Evolutionary conservation across 164 flowering plant genomes (phyloP).

Genomic region (Taxillus chinensis): DNA sequence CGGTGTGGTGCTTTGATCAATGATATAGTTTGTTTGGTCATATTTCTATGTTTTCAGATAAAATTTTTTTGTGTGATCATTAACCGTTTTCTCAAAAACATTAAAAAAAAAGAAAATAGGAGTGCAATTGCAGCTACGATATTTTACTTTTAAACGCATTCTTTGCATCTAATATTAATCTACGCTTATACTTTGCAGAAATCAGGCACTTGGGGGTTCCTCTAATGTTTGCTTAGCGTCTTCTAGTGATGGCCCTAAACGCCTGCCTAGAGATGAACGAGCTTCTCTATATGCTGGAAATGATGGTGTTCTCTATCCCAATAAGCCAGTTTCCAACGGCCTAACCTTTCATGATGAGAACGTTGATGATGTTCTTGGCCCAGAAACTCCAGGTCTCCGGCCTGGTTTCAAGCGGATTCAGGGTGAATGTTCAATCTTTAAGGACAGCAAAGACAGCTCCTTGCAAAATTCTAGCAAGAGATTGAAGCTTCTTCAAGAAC

Average conservation of each 20-base stretch:
- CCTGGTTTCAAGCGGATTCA: conserved; percentile 68
- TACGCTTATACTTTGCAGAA: conserved; percentile 27
- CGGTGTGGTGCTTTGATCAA: too few relatives aligned
- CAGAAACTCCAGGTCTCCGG: conserved; percentile 71
- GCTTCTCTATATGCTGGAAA: conserved; percentile 11
- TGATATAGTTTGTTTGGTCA: too few relatives aligned
- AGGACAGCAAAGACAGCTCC: conserved; percentile 14
- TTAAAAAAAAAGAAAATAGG: too few relatives aligned
- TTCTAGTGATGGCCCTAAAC: conserved; percentile 11
- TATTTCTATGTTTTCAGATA: too few relatives aligned
- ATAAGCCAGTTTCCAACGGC: conserved; percentile 10
- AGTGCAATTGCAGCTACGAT: not conserved
- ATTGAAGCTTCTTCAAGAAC: conserved; percentile 33
- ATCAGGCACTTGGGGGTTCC: conserved; percentile 13
- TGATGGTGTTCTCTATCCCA: conserved; percentile 12
- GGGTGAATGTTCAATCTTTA: conserved; percentile 27
- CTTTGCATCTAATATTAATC: not conserved
- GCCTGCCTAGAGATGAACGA: conserved; percentile 8
- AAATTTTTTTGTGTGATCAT: too few relatives aligned
- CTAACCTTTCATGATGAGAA: conserved; percentile 10
- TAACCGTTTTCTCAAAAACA: too few relatives aligned
- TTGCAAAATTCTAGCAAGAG: conserved; percentile 37
- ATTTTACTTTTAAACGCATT: not conserved
- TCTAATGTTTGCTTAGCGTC: conserved; percentile 9
- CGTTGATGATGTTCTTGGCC: conserved; percentile 39